Conservation (phyloP, 805 yeast species). For the Kodamaea hsintzibuensis region DNA sequence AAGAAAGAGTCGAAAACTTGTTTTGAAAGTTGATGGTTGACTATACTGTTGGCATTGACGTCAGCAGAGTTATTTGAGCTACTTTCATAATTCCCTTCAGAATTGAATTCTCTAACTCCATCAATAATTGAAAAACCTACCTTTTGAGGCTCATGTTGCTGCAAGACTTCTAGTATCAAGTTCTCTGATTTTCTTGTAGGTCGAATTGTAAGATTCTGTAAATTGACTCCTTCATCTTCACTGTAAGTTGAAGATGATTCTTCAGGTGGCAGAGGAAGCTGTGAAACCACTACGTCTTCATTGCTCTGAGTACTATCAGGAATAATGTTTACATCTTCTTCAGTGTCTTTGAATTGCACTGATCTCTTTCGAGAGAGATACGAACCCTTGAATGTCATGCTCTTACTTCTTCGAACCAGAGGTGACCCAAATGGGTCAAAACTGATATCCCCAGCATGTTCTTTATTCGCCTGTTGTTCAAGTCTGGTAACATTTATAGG, state of each 20-base stretch:
- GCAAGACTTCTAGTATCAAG: background rate
- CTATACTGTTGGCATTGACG: background rate
- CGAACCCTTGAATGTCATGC: slow-evolving; percentile 6
- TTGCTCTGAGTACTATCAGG: background rate
- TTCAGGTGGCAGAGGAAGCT: background rate
- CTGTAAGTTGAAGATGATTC: slow-evolving; percentile 1
- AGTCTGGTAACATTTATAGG: slow-evolving; percentile 2
- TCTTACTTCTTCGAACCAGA: slow-evolving; percentile 10
- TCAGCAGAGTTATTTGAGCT: background rate
- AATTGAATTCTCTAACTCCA: background rate
- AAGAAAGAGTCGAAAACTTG: background rate
- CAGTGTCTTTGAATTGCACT: slow-evolving; percentile 3
- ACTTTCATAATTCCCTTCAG: background rate
- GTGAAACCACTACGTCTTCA: background rate
- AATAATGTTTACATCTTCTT: background rate
- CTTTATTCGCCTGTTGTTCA: slow-evolving; percentile 5
- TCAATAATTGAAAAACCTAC: no score
- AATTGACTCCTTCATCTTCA: background rate
- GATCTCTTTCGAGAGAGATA: slow-evolving; percentile 2
- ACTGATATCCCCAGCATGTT: slow-evolving; percentile 10
- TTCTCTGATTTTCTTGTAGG: background rate
- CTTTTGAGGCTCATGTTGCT: background rate
- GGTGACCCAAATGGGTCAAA: slow-evolving; percentile 15
- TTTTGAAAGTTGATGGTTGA: background rate
- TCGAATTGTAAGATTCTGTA: background rate